Conservation (phyloP, 345 rosid genomes). For the Acer saccharum region DNA sequence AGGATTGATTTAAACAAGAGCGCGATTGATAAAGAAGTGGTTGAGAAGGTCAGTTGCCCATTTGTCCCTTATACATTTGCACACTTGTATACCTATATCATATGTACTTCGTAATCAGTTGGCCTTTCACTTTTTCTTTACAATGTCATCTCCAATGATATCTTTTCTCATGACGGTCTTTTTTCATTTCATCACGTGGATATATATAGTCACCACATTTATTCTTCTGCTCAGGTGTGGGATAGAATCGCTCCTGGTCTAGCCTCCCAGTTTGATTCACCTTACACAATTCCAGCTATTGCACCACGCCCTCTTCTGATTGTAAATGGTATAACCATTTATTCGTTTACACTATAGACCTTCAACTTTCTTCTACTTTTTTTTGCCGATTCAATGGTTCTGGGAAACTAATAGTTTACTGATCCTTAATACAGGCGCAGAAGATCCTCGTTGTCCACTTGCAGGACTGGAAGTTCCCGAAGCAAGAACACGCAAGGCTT, state of each 20-base stretch:
- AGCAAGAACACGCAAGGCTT: conserved; percentile 47
- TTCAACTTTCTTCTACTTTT: neutral
- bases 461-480: conserved; percentile 59
- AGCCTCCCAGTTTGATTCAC: conserved; percentile 72
- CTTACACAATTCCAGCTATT: conserved; percentile 64
- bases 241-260: conserved; percentile 88
- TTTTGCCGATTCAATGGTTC: neutral
- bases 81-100: neutral
- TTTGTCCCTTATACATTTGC: neutral
- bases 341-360: neutral
- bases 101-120: neutral
- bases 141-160: neutral
- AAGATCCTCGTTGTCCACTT: conserved; percentile 83
- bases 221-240: conserved; percentile 58
- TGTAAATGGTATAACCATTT: conserved; percentile 51
- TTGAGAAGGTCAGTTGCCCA: conserved; percentile 58
- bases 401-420: neutral
- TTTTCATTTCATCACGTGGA: neutral
- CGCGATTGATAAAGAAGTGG: conserved; percentile 73
- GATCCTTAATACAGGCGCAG: conserved; percentile 47
- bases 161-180: neutral
- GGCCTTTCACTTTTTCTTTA: neutral
- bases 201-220: neutral
- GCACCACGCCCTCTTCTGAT: conserved; percentile 76
- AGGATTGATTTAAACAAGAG: conserved; percentile 61